Conservation (phyloP, 2,329 filamentous ascomycete species). For the Fusarium concolor region DNA sequence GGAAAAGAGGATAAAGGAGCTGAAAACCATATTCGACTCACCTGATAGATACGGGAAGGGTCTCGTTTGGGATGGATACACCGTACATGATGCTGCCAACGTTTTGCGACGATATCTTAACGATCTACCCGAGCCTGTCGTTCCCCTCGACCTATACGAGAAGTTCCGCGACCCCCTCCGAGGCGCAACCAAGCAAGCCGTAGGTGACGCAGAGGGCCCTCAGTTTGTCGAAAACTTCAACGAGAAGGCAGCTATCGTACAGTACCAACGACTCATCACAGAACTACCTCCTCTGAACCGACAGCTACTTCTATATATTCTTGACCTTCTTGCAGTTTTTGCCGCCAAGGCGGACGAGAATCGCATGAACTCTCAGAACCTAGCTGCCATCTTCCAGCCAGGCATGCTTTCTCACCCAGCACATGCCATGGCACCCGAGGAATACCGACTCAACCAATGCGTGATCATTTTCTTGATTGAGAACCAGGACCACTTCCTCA, state of each 20-base stretch:
- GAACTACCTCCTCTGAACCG: slow-evolving; percentile 92
- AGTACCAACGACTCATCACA: slow-evolving; percentile 91
- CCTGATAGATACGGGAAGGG: slow-evolving; percentile 97
- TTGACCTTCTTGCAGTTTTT: slow-evolving; percentile 95
- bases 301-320: slow-evolving; percentile 92
- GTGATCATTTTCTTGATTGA: slow-evolving; percentile 98
- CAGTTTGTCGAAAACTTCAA: slow-evolving; percentile 74
- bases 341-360: slow-evolving; percentile 97
- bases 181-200: slow-evolving; percentile 76
- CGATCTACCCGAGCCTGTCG: slow-evolving; percentile 94
- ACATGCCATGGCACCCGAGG: slow-evolving; percentile 94
- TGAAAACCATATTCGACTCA: slow-evolving; percentile 91
- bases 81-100: slow-evolving; percentile 97
- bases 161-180: slow-evolving; percentile 87
- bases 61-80: slow-evolving; percentile 96
- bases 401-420: slow-evolving; percentile 93
- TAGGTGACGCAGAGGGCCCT: slow-evolving; percentile 74
- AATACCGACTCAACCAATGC: slow-evolving; percentile 95
- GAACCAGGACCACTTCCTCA: slow-evolving; percentile 97
- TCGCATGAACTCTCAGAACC: slow-evolving; percentile 93
- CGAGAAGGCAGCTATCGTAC: slow-evolving; percentile 78
- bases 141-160: slow-evolving; percentile 93
- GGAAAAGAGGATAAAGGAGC: slow-evolving; percentile 97
- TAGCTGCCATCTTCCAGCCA: slow-evolving; percentile 97
- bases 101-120: slow-evolving; percentile 96